These are phyloP conservation scores for Leucocoprinus leucothites DNA, from an alignment of 768 basidiomycete genomes.

Conservation along the genomic window DNA sequence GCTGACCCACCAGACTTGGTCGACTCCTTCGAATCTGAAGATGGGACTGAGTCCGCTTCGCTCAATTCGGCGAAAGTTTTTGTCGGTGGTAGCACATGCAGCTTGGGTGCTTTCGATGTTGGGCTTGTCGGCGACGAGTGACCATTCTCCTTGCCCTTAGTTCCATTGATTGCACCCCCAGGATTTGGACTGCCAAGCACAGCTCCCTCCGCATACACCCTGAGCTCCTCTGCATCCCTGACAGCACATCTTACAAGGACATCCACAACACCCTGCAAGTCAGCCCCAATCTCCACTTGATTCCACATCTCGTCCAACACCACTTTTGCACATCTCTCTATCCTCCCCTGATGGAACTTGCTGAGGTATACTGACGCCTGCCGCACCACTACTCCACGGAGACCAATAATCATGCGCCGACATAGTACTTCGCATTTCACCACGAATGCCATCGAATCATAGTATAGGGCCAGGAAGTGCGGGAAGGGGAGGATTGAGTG, in stretches of 20 bases:
- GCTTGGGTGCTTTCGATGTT: neutral
- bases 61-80: slow-evolving; percentile 8
- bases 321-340: slow-evolving; percentile 78
- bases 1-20: neutral
- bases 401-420: slow-evolving; percentile 87
- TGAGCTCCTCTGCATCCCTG: slow-evolving; percentile 70
- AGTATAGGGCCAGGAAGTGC: slow-evolving; percentile 80
- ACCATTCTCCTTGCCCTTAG: neutral
- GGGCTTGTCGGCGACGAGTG: neutral
- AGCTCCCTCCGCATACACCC: slow-evolving; percentile 30
- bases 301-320: slow-evolving; percentile 98
- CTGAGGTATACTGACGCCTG: slow-evolving; percentile 92
- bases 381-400: slow-evolving; percentile 80
- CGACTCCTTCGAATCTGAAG: slow-evolving; percentile 2
- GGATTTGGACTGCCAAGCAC: slow-evolving; percentile 17
- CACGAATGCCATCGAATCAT: slow-evolving; percentile 87
- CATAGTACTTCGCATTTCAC: slow-evolving; percentile 83
- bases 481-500: slow-evolving; percentile 69
- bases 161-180: slow-evolving; percentile 9
- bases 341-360: slow-evolving; percentile 76
- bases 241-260: slow-evolving; percentile 81
- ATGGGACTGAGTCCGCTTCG: neutral
- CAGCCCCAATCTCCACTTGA: slow-evolving; percentile 65
- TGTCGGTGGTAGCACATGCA: slow-evolving; percentile 2
- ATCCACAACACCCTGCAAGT: slow-evolving; percentile 69